These are phyloP conservation scores for Senna siamea DNA, from an alignment of 306 rosid species.

Conservation along the genomic window DNA sequence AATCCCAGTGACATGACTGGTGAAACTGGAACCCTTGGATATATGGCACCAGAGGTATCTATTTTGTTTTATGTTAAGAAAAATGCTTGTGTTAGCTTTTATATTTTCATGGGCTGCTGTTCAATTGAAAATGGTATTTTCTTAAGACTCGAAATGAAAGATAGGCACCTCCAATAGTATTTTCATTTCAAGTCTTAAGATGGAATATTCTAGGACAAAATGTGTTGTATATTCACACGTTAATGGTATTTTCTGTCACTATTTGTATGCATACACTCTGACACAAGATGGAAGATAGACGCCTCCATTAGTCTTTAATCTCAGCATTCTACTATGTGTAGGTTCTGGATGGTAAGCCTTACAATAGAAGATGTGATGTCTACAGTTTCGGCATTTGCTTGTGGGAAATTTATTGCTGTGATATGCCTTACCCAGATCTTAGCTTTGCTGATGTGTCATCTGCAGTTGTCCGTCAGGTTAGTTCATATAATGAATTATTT, in stretches of 20 bases:
- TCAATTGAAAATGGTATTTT: conserved; percentile 6
- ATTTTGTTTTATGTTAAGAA: not conserved
- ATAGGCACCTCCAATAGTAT: too few species aligned
- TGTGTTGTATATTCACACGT: too few species aligned
- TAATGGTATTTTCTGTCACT: too few species aligned
- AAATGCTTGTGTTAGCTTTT: not conserved
- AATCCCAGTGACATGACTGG: conserved; percentile 85
- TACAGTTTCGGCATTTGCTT: conserved; percentile 82
- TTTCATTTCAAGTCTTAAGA: too few species aligned
- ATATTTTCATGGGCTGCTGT: not conserved
- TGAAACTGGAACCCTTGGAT: conserved; percentile 85
- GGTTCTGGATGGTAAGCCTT: conserved; percentile 82
- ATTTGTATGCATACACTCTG: not conserved
- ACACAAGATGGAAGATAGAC: not conserved
- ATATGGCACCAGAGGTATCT: conserved; percentile 83
- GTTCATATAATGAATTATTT: conserved; percentile 3
- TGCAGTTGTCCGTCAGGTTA: conserved; percentile 70
- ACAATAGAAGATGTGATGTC: conserved; percentile 76
- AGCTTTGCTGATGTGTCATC: conserved; percentile 71
- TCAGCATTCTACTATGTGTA: conserved; percentile 21
- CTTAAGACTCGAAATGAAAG: not conserved
- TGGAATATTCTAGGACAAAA: too few species aligned
- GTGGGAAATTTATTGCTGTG: conserved; percentile 78
- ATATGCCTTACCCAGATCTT: conserved; percentile 74
- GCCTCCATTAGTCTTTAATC: too few species aligned